These are phyloP conservation scores for Gamarada debralockiae DNA, from an alignment of 495 filamentous ascomycete genomes.

Conservation along the genomic window DNA sequence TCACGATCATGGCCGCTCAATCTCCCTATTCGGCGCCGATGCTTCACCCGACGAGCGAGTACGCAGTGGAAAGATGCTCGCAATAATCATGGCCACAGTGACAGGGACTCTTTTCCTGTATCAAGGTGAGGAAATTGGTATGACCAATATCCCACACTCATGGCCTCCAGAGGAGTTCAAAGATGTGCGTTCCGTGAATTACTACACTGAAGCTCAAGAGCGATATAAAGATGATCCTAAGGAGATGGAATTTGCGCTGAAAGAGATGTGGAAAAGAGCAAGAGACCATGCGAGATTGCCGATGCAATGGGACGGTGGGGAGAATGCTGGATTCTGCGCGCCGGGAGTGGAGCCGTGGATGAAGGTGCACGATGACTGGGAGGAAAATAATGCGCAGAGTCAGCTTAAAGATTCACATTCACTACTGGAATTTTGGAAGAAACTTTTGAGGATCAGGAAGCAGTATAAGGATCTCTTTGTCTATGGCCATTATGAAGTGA, in stretches of 20 bases:
- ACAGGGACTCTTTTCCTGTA: conserved; percentile 63
- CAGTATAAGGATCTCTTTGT: conserved; percentile 52
- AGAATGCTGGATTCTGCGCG: conserved; percentile 48
- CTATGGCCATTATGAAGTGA: conserved; percentile 53
- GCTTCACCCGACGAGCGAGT: too few relatives aligned
- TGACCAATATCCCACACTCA: conserved; percentile 52
- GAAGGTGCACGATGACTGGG: conserved; percentile 41
- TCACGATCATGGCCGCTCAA: conserved; percentile 57
- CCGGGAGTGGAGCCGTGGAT: conserved; percentile 44
- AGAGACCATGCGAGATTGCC: conserved; percentile 61
- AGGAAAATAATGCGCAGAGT: conserved; percentile 38
- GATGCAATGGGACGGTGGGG: conserved; percentile 54
- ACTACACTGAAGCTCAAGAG: conserved; percentile 41
- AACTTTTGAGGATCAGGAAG: conserved; percentile 40
- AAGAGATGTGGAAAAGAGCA: conserved; percentile 41
- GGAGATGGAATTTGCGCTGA: conserved; percentile 33
- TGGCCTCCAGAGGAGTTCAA: conserved; percentile 63
- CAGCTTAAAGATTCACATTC: conserved; percentile 35
- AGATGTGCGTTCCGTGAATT: conserved; percentile 60
- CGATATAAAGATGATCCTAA: conserved; percentile 1
- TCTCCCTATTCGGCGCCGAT: too few relatives aligned
- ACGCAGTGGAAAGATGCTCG: conserved; percentile 57
- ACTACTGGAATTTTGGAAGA: conserved; percentile 45
- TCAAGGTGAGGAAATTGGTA: conserved; percentile 68
- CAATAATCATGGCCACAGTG: conserved; percentile 48